These are phyloP conservation scores for Jaapia argillacea DNA, from an alignment of 768 basidiomycete genomes.

Conservation along the genomic window DNA sequence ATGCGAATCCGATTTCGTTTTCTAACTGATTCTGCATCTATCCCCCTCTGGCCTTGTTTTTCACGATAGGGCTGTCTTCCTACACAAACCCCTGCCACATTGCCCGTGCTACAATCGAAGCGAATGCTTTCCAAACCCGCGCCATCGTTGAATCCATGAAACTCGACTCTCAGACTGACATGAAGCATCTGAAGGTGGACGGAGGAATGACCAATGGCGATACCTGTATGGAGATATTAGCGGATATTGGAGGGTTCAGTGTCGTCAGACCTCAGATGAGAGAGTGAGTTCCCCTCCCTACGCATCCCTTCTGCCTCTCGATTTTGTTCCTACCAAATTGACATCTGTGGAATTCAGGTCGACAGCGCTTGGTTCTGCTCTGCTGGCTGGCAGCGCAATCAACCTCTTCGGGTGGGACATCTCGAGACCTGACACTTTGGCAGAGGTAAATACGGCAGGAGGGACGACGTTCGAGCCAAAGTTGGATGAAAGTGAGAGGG, in stretches of 20 bases:
- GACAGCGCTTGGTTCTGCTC: conserved; percentile 90
- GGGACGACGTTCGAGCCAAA: conserved; percentile 58
- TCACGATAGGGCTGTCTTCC: conserved; percentile 52
- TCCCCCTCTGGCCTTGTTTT: background rate
- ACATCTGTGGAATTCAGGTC: too few relatives aligned
- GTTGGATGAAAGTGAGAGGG: conserved; percentile 39
- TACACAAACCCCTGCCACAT: conserved; percentile 92
- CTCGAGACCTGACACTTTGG: conserved; percentile 68
- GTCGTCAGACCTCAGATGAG: conserved; percentile 94
- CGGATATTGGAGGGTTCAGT: conserved; percentile 85
- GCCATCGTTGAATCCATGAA: conserved; percentile 96
- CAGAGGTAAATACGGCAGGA: conserved; percentile 81
- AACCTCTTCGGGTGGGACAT: conserved; percentile 90
- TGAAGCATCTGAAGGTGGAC: conserved; percentile 88
- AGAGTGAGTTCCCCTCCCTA: too few relatives aligned
- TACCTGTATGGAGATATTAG: conserved; percentile 76
- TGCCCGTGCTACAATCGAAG: conserved; percentile 90
- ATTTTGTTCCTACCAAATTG: background rate
- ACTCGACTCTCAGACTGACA: conserved; percentile 69
- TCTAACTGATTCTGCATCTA: background rate
- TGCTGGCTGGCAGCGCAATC: conserved; percentile 87
- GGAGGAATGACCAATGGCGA: conserved; percentile 98
- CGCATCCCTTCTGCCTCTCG: conserved; percentile 19
- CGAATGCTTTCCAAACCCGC: conserved; percentile 91
- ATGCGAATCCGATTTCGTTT: background rate